Conservation (phyloP, 768 basidiomycete species). For the Termitomyces bulborhizus region DNA sequence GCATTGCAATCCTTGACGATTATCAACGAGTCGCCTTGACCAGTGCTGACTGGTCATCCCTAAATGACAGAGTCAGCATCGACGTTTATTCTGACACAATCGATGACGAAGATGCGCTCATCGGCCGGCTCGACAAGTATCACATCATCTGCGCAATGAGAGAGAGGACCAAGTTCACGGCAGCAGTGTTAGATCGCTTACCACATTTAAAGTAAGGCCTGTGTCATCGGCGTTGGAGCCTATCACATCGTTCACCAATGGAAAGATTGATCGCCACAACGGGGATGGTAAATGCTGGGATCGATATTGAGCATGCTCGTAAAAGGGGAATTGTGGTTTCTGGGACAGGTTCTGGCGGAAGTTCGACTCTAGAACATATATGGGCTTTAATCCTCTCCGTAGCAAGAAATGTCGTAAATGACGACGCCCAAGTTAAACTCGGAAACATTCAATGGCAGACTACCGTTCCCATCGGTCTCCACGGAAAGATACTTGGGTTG, state of each 20-base stretch:
- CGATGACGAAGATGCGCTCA: constrained; percentile 43
- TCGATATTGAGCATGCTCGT: constrained; percentile 42
- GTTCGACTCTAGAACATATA: constrained; percentile 56
- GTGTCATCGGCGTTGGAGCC: not conserved
- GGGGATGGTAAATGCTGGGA: constrained; percentile 40
- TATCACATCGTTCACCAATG: not conserved
- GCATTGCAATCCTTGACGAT: constrained; percentile 56
- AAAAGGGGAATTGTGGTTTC: constrained; percentile 44
- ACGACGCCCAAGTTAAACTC: constrained; percentile 41
- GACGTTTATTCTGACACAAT: constrained; percentile 49
- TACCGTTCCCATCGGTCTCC: constrained; percentile 40
- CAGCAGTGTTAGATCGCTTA: constrained; percentile 42
- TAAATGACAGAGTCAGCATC: constrained; percentile 30
- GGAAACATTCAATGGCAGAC: constrained; percentile 50
- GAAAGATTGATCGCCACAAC: constrained; percentile 52
- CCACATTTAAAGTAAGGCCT: constrained; percentile 43
- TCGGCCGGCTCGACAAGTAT: constrained; percentile 42
- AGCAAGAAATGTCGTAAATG: constrained; percentile 40
- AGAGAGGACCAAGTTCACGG: constrained; percentile 54
- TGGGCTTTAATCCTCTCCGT: constrained; percentile 57
- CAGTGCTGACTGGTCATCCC: constrained; percentile 46
- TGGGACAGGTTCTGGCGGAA: constrained; percentile 37
- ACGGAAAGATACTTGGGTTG: constrained; percentile 52
- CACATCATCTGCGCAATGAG: constrained; percentile 61
- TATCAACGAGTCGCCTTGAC: constrained; percentile 49